A percentile compares a stretch with the other conserved stretches of the same genome.
These are phyloP conservation scores for Biscutella laevigata DNA, from an alignment of 441 rosid genomes.

Conservation along the genomic window DNA sequence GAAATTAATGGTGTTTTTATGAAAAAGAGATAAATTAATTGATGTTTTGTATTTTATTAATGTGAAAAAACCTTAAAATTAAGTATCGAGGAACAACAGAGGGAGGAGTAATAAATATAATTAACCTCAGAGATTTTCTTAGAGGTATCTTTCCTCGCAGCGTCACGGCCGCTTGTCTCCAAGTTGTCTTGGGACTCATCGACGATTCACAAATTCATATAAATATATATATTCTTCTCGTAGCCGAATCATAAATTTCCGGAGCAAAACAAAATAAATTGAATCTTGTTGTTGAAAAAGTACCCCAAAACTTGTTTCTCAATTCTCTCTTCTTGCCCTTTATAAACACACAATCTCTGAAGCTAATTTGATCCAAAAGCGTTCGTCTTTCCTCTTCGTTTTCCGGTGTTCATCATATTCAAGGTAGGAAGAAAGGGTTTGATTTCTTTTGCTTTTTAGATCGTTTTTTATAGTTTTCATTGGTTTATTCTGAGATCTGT, in stretches of 20 bases:
- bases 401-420: constrained; percentile 19
- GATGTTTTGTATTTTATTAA: too few relatives aligned
- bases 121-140: too few relatives aligned
- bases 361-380: constrained; percentile 20
- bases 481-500: constrained; percentile 18
- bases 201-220: constrained; percentile 6
- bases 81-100: too few relatives aligned
- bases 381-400: constrained; percentile 3
- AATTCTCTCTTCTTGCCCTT: constrained; percentile 6
- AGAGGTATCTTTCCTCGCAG: constrained; percentile 21
- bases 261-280: constrained; percentile 7
- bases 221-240: neutral
- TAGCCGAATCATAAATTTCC: constrained; percentile 15
- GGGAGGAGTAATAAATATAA: too few relatives aligned
- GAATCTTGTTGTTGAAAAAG: constrained; percentile 25
- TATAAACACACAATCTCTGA: constrained; percentile 8
- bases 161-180: constrained; percentile 34
- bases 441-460: neutral
- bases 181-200: constrained; percentile 30
- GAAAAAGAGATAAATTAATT: too few relatives aligned
- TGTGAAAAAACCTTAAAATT: too few relatives aligned
- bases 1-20: too few relatives aligned
- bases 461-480: too few relatives aligned
- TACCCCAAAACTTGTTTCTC: constrained; percentile 5
- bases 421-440: constrained; percentile 27